phyloP scores from a whole-genome alignment of 2,329 filamentous ascomycete species.

The Colletotrichum neosansevieriae region DNA sequence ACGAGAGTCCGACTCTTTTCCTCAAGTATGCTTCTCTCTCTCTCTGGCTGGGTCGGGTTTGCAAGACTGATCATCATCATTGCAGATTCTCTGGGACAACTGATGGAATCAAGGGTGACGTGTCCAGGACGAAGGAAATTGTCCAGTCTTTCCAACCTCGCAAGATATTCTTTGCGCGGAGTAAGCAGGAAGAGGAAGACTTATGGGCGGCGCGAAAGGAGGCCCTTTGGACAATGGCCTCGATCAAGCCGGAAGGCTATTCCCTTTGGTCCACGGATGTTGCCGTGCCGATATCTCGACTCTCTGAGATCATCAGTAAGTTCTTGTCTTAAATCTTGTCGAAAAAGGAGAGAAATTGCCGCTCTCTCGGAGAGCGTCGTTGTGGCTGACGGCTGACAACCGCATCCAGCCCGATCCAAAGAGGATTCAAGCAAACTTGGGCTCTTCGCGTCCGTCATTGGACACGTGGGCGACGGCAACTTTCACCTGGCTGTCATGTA shows the following conservation, averaged over 20 bases:
- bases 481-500: slow-evolving; percentile 70
- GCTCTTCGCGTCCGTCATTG: slow-evolving; percentile 74
- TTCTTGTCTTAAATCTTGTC: not conserved
- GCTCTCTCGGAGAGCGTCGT: fast-evolving
- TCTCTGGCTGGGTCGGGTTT: not conserved
- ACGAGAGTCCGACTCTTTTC: slow-evolving; percentile 78
- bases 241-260: slow-evolving; percentile 68
- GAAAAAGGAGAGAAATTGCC: no score
- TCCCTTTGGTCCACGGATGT: slow-evolving; percentile 87
- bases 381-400: not conserved
- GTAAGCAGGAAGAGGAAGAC: slow-evolving; percentile 73
- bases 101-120: slow-evolving; percentile 69
- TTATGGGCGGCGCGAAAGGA: slow-evolving; percentile 83
- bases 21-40: slow-evolving; percentile 65
- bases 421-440: slow-evolving; percentile 72
- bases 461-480: slow-evolving; percentile 81
- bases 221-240: slow-evolving; percentile 79
- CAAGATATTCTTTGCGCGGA: slow-evolving; percentile 76
- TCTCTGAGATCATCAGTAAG: slow-evolving; percentile 75
- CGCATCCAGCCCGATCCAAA: slow-evolving; percentile 69
- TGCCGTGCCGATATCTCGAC: slow-evolving; percentile 78
- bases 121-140: slow-evolving; percentile 67
- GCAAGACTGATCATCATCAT: not conserved
- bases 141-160: slow-evolving; percentile 63
- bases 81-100: slow-evolving; percentile 72